Evolutionary conservation across 179 eudicot species (phyloP).

Genomic region (Gypsophila paniculata): DNA sequence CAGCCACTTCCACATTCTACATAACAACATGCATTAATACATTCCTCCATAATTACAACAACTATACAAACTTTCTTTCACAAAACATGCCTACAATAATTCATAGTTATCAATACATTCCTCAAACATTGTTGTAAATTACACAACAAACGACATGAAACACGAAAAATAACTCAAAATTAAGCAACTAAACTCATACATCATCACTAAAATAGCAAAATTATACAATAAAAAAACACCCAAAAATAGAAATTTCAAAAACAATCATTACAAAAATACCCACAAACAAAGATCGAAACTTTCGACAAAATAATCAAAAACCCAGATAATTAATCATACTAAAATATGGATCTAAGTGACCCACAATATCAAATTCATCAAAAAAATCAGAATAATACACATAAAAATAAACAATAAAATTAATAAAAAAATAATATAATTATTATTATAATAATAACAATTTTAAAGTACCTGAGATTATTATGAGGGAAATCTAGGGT

Average conservation of each 20-base stretch:
- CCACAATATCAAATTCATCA: constrained; percentile 1
- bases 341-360: constrained; percentile 23
- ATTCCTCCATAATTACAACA: constrained; percentile 7
- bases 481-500: constrained; percentile 38
- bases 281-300: constrained; percentile 9
- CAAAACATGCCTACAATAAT: constrained; percentile 11
- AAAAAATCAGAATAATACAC: background rate
- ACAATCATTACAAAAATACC: constrained; percentile 4
- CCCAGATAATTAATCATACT: constrained; percentile 19
- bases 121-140: constrained; percentile 11
- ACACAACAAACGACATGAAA: background rate
- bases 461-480: constrained; percentile 20
- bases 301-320: constrained; percentile 10
- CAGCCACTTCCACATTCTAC: background rate
- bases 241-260: background rate
- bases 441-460: background rate
- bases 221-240: background rate
- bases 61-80: background rate
- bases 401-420: background rate
- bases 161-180: background rate
- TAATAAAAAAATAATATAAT: background rate
- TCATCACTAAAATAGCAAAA: constrained; percentile 10
- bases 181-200: constrained; percentile 9
- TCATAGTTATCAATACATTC: constrained; percentile 22
- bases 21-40: constrained; percentile 27